Conservation (phyloP, 192 early-diverging fungal species). For the Endogone sp. region DNA sequence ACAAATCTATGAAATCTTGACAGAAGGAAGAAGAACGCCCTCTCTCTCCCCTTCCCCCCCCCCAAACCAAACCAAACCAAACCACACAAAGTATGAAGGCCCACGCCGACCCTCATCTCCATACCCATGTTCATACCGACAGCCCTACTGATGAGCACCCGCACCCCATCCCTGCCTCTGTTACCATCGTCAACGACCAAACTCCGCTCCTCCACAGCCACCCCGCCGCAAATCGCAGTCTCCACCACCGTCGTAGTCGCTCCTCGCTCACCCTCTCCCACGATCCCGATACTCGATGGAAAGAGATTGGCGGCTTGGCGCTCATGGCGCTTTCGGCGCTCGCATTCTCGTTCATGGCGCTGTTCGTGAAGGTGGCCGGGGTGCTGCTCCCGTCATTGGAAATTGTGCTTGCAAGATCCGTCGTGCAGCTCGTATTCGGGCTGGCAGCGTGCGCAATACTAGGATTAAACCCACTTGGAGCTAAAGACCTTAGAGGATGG, state of each 20-base stretch:
- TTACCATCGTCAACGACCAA: background rate
- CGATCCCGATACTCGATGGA: slow-evolving; percentile 15
- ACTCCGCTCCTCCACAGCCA: background rate
- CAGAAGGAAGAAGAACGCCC: no score
- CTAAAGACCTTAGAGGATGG: slow-evolving; percentile 41
- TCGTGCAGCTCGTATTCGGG: slow-evolving; percentile 60
- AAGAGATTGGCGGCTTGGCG: slow-evolving; percentile 37
- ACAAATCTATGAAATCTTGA: no score
- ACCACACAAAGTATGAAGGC: no score
- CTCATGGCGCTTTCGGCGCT: slow-evolving; percentile 70
- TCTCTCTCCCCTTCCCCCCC: no score
- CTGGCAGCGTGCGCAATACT: slow-evolving; percentile 48
- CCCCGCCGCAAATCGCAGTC: background rate
- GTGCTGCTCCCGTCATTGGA: slow-evolving; percentile 57
- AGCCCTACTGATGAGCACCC: background rate
- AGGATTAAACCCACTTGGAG: slow-evolving; percentile 51
- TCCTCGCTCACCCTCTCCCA: background rate
- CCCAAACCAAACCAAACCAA: no score
- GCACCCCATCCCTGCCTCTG: background rate
- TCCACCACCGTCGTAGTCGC: background rate
- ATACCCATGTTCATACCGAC: no score
- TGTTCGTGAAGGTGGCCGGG: slow-evolving; percentile 64
- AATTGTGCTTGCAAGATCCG: slow-evolving; percentile 68
- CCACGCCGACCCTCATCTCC: no score
- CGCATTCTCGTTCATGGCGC: slow-evolving; percentile 67